phyloP scores from a whole-genome alignment of 2,329 filamentous ascomycete species.

The Penicillium sp. region DNA sequence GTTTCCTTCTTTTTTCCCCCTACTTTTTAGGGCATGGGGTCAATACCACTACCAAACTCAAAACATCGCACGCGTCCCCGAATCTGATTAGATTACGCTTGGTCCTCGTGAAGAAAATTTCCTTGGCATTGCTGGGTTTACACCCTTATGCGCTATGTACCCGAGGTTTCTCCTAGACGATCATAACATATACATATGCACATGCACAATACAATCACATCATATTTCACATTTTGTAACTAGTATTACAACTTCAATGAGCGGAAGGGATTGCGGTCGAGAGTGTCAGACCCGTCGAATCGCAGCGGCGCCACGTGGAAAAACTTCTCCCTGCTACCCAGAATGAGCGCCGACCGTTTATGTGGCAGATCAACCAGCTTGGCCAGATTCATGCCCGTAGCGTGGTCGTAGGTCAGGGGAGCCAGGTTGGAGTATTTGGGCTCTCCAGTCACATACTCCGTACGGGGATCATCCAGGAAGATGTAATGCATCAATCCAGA shows the following conservation, averaged over 20 bases:
- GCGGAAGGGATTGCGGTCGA: conserved; percentile 5
- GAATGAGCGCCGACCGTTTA: conserved; percentile 4
- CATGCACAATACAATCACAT: background rate
- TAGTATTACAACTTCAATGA: conserved; percentile 1
- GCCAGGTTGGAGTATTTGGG: conserved; percentile 7
- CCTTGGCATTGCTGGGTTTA: background rate
- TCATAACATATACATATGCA: background rate
- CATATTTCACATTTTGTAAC: background rate
- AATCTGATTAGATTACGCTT: conserved; percentile 5
- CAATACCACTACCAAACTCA: background rate
- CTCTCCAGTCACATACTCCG: conserved; percentile 3
- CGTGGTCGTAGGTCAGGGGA: conserved; percentile 4
- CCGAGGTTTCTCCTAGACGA: too few species aligned
- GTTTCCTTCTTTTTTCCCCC: too few species aligned
- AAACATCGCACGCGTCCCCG: background rate
- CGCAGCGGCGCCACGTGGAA: conserved; percentile 3
- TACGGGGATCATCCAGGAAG: conserved; percentile 3
- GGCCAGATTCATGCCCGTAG: conserved; percentile 5
- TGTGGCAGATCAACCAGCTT: conserved; percentile 3
- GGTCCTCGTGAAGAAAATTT: background rate
- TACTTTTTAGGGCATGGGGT: background rate
- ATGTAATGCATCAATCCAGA: conserved; percentile 6
- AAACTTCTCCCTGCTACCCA: conserved; percentile 7
- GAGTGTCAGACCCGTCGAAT: conserved; percentile 2
- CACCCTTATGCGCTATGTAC: too few species aligned